phyloP scores from a whole-genome alignment of 208 protist genomes.

The Acanthamoeba lenticulata region DNA sequence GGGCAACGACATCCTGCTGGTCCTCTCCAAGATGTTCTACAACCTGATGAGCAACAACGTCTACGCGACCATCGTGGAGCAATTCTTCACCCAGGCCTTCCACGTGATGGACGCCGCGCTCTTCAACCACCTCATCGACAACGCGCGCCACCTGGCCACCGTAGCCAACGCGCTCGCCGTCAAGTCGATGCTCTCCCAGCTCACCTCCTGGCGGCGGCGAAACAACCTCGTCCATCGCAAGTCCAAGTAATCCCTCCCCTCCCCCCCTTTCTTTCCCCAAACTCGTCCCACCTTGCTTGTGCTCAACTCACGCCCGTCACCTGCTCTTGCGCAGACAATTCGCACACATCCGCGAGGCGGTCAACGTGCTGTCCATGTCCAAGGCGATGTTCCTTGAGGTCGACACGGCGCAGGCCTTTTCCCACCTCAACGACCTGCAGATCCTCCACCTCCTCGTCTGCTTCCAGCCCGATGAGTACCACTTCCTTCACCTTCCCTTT shows the following conservation, averaged over 20 bases:
- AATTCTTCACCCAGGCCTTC: conserved; percentile 52
- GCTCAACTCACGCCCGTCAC: neutral
- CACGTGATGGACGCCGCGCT: conserved; percentile 50
- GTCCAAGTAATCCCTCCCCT: neutral
- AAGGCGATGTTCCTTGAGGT: conserved; percentile 62
- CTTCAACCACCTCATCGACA: conserved; percentile 64
- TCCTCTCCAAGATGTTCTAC: conserved; percentile 65
- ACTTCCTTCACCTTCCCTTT: neutral
- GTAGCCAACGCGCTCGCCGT: conserved; percentile 47
- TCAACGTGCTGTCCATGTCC: conserved; percentile 57
- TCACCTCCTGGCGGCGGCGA: conserved; percentile 28
- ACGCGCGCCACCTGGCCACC: conserved; percentile 51
- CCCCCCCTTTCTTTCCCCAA: neutral
- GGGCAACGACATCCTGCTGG: conserved; percentile 45
- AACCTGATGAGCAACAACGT: conserved; percentile 56
- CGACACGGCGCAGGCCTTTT: conserved; percentile 49
- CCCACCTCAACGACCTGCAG: conserved; percentile 63
- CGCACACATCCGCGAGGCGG: conserved; percentile 42
- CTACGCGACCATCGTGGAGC: conserved; percentile 44
- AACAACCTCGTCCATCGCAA: conserved; percentile 42
- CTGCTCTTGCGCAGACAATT: neutral
- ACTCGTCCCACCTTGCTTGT: neutral
- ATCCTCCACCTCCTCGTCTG: conserved; percentile 59
- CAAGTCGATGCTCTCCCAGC: conserved; percentile 52
- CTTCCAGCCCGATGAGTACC: conserved; percentile 60